Evolutionary conservation across 164 flowering plant genomes (phyloP).

Genomic region (Piper betle): DNA sequence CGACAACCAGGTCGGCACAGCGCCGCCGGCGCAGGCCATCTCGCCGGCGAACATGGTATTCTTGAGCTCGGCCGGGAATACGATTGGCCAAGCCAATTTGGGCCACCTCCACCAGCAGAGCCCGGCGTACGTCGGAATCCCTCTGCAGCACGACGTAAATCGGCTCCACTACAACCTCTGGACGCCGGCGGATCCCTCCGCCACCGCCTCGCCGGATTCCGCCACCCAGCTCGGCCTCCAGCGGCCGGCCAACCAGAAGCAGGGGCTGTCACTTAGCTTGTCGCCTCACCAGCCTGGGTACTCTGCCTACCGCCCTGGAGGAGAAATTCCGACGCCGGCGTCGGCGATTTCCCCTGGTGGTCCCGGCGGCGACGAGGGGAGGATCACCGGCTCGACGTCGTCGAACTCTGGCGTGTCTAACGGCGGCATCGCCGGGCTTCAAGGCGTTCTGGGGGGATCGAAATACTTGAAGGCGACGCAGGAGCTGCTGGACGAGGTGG

Average conservation of each 20-base stretch:
- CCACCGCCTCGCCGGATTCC: conserved; percentile 4
- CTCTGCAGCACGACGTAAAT: conserved; percentile 24
- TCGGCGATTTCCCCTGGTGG: conserved; percentile 23
- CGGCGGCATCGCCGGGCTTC: conserved; percentile 42
- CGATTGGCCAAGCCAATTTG: conserved; percentile 11
- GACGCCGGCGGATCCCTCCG: conserved; percentile 25
- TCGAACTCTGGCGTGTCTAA: conserved; percentile 55
- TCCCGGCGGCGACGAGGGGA: conserved; percentile 25
- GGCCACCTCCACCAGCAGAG: conserved; percentile 15
- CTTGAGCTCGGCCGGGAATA: conserved; percentile 28
- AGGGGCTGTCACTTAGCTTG: conserved; percentile 71
- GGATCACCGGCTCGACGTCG: conserved; percentile 37
- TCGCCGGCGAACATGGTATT: conserved; percentile 35
- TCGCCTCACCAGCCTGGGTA: conserved; percentile 51
- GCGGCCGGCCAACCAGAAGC: conserved; percentile 20
- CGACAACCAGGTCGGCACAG: conserved; percentile 20
- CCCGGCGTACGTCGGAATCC: conserved; percentile 58
- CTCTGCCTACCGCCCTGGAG: conserved; percentile 15
- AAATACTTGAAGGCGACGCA: conserved; percentile 88
- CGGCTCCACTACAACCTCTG: conserved; percentile 44
- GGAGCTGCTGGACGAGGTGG: conserved; percentile 81
- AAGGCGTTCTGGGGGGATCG: conserved; percentile 62
- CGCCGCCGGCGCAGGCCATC: conserved; percentile 1
- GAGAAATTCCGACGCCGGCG: conserved; percentile 14
- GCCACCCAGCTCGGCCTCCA: conserved; percentile 19